Evolutionary conservation across 306 rosid species (phyloP), one percentile per base, ranked within the genome.

Genomic region (Prunus davidiana): DNA sequence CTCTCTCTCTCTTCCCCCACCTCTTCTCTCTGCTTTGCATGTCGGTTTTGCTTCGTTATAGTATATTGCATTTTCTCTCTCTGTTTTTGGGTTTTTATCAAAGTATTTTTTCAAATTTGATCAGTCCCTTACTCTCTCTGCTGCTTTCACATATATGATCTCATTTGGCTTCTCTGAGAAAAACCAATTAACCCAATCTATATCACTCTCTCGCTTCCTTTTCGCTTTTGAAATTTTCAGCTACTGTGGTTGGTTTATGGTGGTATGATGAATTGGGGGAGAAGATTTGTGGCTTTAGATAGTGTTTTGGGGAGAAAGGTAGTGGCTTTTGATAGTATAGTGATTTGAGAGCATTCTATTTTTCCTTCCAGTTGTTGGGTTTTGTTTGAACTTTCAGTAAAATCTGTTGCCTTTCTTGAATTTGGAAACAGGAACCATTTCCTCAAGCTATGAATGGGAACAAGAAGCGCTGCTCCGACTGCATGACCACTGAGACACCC

Each of bases 401-500:
- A 2, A 4, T 27, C 15, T 71, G 41, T 47, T 62, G 22, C 28
- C 67, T 5, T 60, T 57, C 56, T 8, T 77, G 63, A 30, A 43
- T 13, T 30, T 57, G 74, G 50, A 38, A 71, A 50, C 78, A 83
- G 96, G 86, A 80, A 77, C 75, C 79, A 46, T 56, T 77, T 45
- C 34, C 66, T 28, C 71, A 69, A n/a, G 84, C 54, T 54, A 22
- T 51, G 18, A 60, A 41, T 18, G 87, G 69, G 81, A 72, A 41
- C 68, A 79, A 81, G 69, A 93, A 82, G 73, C 80, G 79, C 52
- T 93, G 97, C 32, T 14, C 78, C 30, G 84, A 83, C 51, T 93
- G 97, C 89, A 85, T 83, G 74, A 81, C 96, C 72, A 89, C 93
- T 6, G 87, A 81, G 63, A 91, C 98, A 5, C 97, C 98, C 28